These are phyloP conservation scores for Elsinoe ampelina DNA, from an alignment of 2,329 filamentous ascomycete genomes.

Conservation along the genomic window DNA sequence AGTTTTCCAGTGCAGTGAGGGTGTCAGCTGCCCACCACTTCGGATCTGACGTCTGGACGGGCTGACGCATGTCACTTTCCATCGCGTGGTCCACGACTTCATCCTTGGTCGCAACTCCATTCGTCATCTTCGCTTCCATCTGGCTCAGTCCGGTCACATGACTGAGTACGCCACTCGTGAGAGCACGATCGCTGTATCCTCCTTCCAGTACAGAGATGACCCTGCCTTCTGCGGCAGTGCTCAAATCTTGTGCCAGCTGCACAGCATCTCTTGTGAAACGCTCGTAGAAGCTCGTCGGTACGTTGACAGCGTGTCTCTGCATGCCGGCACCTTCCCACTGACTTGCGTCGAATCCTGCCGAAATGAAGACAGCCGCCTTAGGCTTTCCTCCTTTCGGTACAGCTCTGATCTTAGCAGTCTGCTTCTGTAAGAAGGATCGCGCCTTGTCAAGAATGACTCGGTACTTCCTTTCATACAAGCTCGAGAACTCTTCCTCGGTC, in stretches of 20 bases:
- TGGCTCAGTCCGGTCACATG: slow-evolving; percentile 76
- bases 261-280: slow-evolving; percentile 80
- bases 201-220: slow-evolving; percentile 92
- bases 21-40: slow-evolving; percentile 40
- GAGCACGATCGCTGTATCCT: slow-evolving; percentile 85
- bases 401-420: slow-evolving; percentile 56
- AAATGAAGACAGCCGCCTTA: slow-evolving; percentile 85
- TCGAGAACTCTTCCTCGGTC: slow-evolving; percentile 76
- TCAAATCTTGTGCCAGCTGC: slow-evolving; percentile 69
- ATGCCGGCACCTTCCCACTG: slow-evolving; percentile 88
- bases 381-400: slow-evolving; percentile 52
- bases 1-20: slow-evolving; percentile 60
- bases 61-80: slow-evolving; percentile 26
- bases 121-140: slow-evolving; percentile 25
- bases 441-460: slow-evolving; percentile 69
- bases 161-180: slow-evolving; percentile 80
- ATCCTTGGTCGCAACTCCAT: slow-evolving; percentile 23
- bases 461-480: slow-evolving; percentile 74
- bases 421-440: slow-evolving; percentile 61
- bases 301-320: slow-evolving; percentile 92
- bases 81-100: slow-evolving; percentile 21
- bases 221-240: slow-evolving; percentile 66
- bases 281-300: slow-evolving; percentile 94
- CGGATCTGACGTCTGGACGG: slow-evolving; percentile 27
- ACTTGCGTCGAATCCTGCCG: slow-evolving; percentile 92